Conservation (phyloP, 331 rosid genomes). For the Cucumis variabilis region DNA sequence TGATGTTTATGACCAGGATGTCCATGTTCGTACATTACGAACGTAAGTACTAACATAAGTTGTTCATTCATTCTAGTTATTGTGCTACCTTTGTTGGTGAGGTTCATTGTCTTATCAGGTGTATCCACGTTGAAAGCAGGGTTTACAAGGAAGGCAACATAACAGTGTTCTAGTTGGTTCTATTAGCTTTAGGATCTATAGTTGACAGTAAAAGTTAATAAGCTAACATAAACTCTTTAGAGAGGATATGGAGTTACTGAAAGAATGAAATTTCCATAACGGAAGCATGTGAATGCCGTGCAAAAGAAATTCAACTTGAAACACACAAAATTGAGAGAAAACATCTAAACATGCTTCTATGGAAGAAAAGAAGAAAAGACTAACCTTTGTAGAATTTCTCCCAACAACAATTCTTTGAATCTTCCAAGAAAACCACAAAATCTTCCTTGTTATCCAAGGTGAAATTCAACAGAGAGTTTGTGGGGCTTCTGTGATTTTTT, state of each 20-base stretch:
- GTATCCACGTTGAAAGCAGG: background rate
- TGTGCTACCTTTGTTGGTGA: background rate
- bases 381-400: no score
- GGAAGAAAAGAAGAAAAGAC: no score
- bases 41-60: conserved; percentile 60
- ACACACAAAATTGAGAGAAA: no score
- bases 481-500: no score
- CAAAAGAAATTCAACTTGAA: no score
- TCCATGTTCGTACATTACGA: conserved; percentile 71
- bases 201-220: background rate
- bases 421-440: no score
- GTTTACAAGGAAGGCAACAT: background rate
- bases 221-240: background rate
- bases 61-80: conserved; percentile 27
- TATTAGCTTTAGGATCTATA: background rate
- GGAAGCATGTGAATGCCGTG: no score
- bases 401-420: no score
- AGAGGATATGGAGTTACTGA: background rate
- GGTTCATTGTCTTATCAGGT: conserved; percentile 24
- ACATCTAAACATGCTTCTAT: no score
- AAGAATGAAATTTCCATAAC: no score
- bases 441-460: no score
- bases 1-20: conserved; percentile 92
- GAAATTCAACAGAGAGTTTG: no score
- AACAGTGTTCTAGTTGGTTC: background rate